These are phyloP conservation scores for Vigna unguiculata DNA, from an alignment of 306 rosid genomes.

Conservation along the genomic window DNA sequence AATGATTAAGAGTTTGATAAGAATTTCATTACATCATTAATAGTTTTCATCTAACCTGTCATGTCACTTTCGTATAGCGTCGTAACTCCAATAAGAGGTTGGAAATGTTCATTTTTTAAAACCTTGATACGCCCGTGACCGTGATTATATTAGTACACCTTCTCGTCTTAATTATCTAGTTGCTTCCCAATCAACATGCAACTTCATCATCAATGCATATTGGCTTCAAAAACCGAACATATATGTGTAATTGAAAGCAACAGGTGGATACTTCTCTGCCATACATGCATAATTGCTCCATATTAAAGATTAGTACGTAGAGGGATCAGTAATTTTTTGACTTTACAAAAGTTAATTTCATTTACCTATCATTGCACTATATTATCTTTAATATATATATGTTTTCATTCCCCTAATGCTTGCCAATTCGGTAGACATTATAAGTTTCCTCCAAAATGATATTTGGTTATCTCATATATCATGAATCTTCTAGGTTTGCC, in stretches of 20 bases:
- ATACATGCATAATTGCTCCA: background rate
- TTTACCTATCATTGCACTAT: background rate
- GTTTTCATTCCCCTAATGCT: conserved; percentile 44
- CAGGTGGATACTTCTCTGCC: background rate
- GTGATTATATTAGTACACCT: background rate
- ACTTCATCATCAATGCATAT: conserved; percentile 30
- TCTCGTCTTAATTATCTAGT: conserved; percentile 1
- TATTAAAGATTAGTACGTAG: too few relatives aligned
- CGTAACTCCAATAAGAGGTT: background rate
- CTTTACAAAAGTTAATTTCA: conserved; percentile 1
- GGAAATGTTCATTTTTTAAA: background rate
- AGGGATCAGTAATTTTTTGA: too few relatives aligned
- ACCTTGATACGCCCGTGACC: background rate
- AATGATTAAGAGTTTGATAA: background rate
- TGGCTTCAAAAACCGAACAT: background rate
- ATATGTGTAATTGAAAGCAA: background rate
- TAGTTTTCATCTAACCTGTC: background rate
- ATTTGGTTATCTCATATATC: too few relatives aligned
- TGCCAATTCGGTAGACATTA: conserved; percentile 46
- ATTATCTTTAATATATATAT: conserved; percentile 8
- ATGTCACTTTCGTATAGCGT: background rate
- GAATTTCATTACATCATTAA: background rate
- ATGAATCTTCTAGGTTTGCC: too few relatives aligned
- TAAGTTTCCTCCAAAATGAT: conserved; percentile 32
- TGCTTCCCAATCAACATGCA: conserved; percentile 39